Evolutionary conservation across 306 rosid species (phyloP).

Genomic region (Malus sylvestris): DNA sequence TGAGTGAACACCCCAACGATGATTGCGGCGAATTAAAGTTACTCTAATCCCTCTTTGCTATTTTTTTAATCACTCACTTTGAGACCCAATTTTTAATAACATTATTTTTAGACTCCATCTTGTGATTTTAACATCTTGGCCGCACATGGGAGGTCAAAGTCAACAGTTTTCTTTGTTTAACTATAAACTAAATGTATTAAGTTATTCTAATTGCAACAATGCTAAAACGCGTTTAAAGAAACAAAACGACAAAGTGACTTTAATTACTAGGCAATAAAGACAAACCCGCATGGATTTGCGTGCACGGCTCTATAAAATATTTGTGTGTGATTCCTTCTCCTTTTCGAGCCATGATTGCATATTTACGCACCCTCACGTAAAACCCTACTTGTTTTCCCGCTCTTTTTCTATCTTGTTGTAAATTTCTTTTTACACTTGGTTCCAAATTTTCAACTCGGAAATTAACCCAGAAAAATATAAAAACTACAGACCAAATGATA

Average conservation of each 20-base stretch:
- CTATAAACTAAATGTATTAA: neutral
- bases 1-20: slow-evolving; percentile 27
- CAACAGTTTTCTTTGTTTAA: slow-evolving; percentile 21
- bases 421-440: neutral
- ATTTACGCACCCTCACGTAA: neutral
- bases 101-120: neutral
- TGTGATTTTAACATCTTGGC: slow-evolving; percentile 9
- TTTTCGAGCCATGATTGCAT: neutral
- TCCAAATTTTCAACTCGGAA: neutral
- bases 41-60: neutral
- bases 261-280: slow-evolving; percentile 22
- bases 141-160: slow-evolving; percentile 53
- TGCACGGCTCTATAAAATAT: slow-evolving; percentile 41
- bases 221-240: slow-evolving; percentile 50
- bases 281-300: slow-evolving; percentile 48
- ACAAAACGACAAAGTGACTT: slow-evolving; percentile 25
- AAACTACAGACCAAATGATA: neutral
- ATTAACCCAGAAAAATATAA: neutral
- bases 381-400: neutral
- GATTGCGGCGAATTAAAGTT: slow-evolving; percentile 43
- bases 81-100: neutral
- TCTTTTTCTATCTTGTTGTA: neutral
- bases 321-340: neutral
- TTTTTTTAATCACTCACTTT: slow-evolving; percentile 2
- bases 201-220: neutral